Percentiles rank a stretch among this genome's conserved stretches.
Evolutionary conservation across 768 basidiomycete species (phyloP).

Genomic region (Termitomyces sp.): DNA sequence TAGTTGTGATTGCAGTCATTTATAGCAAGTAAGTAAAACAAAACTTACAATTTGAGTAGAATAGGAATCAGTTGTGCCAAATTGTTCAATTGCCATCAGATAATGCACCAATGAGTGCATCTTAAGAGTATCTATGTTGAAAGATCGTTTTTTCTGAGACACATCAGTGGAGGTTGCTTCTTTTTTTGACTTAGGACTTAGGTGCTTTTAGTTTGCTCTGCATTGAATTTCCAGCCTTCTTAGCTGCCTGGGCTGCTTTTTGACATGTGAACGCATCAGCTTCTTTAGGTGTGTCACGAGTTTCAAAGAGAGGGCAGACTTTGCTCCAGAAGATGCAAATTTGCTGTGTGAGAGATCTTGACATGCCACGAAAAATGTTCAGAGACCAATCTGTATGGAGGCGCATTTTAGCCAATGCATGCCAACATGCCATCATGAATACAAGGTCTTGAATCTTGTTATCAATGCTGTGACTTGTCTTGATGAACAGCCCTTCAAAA

Average conservation of each 20-base stretch:
- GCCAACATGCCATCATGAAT: constrained; percentile 20
- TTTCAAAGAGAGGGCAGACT: constrained; percentile 10
- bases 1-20: too few species aligned
- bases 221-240: background rate
- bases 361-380: background rate
- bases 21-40: too few species aligned
- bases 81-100: constrained; percentile 16
- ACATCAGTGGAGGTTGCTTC: too few species aligned
- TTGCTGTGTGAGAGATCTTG: background rate
- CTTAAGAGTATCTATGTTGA: constrained; percentile 24
- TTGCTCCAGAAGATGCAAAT: constrained; percentile 5
- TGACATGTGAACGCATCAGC: background rate
- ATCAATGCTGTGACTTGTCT: constrained; percentile 12
- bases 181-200: too few species aligned
- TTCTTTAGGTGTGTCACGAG: constrained; percentile 10
- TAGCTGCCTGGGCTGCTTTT: background rate
- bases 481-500: constrained; percentile 10
- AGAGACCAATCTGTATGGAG: background rate
- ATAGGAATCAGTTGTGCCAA: constrained; percentile 33
- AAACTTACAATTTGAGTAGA: constrained; percentile 27
- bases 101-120: constrained; percentile 30
- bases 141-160: too few species aligned
- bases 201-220: background rate
- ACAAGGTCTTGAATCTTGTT: constrained; percentile 15
- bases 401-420: constrained; percentile 22